Base-by-base conservation (phyloP, 108 stramenopile genomes). In the Aurantiochytrium sp. region DNA sequence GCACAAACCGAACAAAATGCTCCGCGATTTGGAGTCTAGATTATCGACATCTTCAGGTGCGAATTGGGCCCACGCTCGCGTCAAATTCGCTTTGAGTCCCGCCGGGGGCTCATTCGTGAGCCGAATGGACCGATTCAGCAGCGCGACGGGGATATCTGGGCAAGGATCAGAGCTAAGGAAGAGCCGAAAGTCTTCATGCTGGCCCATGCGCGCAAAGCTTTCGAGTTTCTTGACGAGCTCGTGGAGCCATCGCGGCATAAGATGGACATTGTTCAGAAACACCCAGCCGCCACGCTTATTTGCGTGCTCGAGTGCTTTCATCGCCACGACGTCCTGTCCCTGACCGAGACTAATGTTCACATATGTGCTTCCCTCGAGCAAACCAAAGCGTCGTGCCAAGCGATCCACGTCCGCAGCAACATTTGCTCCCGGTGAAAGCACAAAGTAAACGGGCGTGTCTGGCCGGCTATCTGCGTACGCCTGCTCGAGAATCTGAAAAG, bases 31-130 rank as follows among this genome's bases (percentile, higher is more conserved):
- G 89, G 35, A 21, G 3, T 90, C 87, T 10, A 71, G 55, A 59
- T 69, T 73, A 35, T 90, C 60, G 69, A 51, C 89, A 14, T 57
- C 58, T 59, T 59, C 55, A 2, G 42, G 83, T 18, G 35, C 44
- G 59, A 95, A 95, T 44, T 88, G 58, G 18, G 92, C 93, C 91
- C 93, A 94, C 8, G 95, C 94, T 3, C 94, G 72, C 43, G 51
- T 90, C 58, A 95, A 58, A 88, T 95, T 95, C 44, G 93, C 90
- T 69, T 91, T 91, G 5, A 95, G 69, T 51, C 93, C 95, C 29
- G 93, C 59, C 4, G 95, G 93, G 25, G 95, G 93, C 58, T 95
- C 95, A 72, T 94, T 94, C 53, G 95, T 91, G n/a, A 95, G 72
- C 92, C 91, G 92, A 19, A 95, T 89, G 89, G 92, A 94, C 10